phyloP scores from a whole-genome alignment of 768 basidiomycete species.

The Hygrophoropsis aurantiaca region DNA sequence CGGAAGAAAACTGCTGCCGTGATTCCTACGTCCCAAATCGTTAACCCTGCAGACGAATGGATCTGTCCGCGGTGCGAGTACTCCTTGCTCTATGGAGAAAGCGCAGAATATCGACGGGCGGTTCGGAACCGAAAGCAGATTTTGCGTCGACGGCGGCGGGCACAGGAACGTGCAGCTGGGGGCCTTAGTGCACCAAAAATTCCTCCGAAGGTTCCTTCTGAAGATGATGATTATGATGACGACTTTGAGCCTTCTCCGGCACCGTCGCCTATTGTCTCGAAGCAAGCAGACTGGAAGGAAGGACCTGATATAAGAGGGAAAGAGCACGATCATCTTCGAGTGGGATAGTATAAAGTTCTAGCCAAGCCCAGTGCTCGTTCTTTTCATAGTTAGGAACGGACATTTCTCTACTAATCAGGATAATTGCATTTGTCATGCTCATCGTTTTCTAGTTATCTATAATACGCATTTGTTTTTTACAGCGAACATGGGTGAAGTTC shows the following conservation, averaged over 20 bases:
- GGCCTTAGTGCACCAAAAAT: conserved; percentile 24
- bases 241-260: conserved; percentile 11
- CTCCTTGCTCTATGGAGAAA: conserved; percentile 86
- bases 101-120: conserved; percentile 59
- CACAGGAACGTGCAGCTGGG: conserved; percentile 63
- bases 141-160: conserved; percentile 64
- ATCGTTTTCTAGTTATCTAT: too few species aligned
- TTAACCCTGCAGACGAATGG: conserved; percentile 81
- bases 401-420: too few species aligned
- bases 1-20: conserved; percentile 23
- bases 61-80: conserved; percentile 96
- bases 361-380: too few species aligned
- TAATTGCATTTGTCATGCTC: too few species aligned
- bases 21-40: conserved; percentile 36
- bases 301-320: conserved; percentile 12
- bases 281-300: conserved; percentile 16
- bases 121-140: conserved; percentile 78
- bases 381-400: too few species aligned
- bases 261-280: conserved; percentile 7
- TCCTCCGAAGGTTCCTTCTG: conserved; percentile 14
- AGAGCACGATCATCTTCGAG: conserved; percentile 17
- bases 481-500: too few species aligned
- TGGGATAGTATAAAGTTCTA: conserved; percentile 15
- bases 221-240: conserved; percentile 24
- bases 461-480: too few species aligned